phyloP scores from a whole-genome alignment of 164 flowering plant genomes.

The Vitis rotundifolia region DNA sequence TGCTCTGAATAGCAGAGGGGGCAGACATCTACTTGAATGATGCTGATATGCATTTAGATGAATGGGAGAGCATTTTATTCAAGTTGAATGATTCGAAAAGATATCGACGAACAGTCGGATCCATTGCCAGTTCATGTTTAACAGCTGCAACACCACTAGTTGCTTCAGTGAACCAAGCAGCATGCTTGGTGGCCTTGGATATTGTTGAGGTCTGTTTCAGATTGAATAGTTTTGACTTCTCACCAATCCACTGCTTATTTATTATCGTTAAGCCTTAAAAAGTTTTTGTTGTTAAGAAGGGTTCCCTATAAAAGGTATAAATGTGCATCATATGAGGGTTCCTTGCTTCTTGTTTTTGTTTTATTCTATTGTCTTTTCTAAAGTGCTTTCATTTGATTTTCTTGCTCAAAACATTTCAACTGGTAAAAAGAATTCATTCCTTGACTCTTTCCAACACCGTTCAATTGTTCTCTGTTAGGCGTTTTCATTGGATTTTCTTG shows the following conservation, averaged over 20 bases:
- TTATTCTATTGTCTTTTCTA: too few species aligned
- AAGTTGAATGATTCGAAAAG: conserved; percentile 64
- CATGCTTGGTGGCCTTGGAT: conserved; percentile 69
- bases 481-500: too few species aligned
- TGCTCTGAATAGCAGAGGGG: conserved; percentile 6
- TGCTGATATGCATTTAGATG: conserved; percentile 27
- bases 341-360: too few species aligned
- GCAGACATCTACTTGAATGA: conserved; percentile 5
- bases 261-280: background rate
- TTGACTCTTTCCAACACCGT: too few species aligned
- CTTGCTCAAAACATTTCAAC: too few species aligned
- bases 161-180: conserved; percentile 59
- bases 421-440: too few species aligned
- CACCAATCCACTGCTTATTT: too few species aligned
- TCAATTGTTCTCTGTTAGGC: too few species aligned
- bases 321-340: too few species aligned
- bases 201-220: conserved; percentile 66
- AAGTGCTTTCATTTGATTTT: too few species aligned
- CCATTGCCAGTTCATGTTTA: conserved; percentile 74
- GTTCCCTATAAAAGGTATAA: too few species aligned
- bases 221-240: background rate
- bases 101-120: conserved; percentile 76
- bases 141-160: conserved; percentile 71
- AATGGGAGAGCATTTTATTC: conserved; percentile 61
- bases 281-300: too few species aligned